Base-by-base conservation (phyloP, 768 basidiomycete genomes). In the Termitomyces sp. region DNA sequence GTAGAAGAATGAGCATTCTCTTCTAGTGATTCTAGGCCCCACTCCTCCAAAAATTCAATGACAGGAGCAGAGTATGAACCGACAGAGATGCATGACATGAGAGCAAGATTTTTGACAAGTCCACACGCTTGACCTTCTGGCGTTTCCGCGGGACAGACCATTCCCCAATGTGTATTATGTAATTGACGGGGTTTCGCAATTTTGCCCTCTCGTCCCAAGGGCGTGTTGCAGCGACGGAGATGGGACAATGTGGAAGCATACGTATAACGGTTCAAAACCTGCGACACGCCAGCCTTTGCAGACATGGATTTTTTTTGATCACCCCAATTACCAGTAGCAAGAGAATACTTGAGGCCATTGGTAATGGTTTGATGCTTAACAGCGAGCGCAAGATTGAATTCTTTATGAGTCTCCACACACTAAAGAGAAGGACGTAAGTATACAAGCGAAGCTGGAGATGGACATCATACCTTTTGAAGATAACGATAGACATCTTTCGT, bases 121-220 rank as follows among this genome's bases (percentile, higher is more conserved):
- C 97, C 97, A 73, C 97, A 99, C 59, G 97, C 97, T 70, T 98
- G 97, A 46, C 97, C 97, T 84, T 99, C 97, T 1, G 97, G 97
- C 3, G 97, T 99, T 71, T 99, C 97, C 40, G 97, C 97, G 43
- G 97, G 97, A 68, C 97, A 99, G 19, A 99, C 97, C 97, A 99
- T 98, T 38, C 97, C 97, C 97, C 97, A 99, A 66, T 99, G 97
- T 0, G 97, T 98, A 66, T 99, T 99, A 71, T 99, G 97, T 54
- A 99, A 77, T 65, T 99, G 97, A 64, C 97, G 97, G 55, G 97
- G 97, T 70, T 98, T 98, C 46, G 97, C 97, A 58, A 98, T 98
- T 75, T 99, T 99, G 55, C 95, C 95, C 70, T 98, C 97, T 57
- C 97, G 89, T 54, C 97, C 97, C 49, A 99, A 84, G 2, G 97